These are phyloP conservation scores for Ganoderma multipileum DNA, from an alignment of 1,284 basidiomycete genomes.

Conservation along the genomic window DNA sequence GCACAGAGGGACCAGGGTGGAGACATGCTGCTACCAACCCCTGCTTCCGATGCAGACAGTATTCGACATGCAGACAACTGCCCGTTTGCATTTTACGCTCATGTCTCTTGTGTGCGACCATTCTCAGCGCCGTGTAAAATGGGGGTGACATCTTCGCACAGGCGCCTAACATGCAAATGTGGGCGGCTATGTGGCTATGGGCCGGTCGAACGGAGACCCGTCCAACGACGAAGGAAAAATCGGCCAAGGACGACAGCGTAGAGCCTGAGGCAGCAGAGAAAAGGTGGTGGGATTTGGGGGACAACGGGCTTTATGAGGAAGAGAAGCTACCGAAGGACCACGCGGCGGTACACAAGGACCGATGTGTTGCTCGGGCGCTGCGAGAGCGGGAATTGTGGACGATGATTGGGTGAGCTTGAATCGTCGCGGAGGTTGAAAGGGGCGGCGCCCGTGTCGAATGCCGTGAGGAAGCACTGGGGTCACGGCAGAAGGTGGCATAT, in stretches of 20 bases:
- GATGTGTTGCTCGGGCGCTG: constrained; percentile 16
- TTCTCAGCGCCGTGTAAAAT: background rate
- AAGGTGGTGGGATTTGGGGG: background rate
- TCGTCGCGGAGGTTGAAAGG: constrained; percentile 24
- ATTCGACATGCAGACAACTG: background rate
- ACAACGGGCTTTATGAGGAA: background rate
- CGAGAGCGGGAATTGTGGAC: constrained; percentile 8
- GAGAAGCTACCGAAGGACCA: constrained; percentile 13
- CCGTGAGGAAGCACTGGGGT: background rate
- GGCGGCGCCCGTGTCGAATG: constrained; percentile 13
- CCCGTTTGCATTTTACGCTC: background rate
- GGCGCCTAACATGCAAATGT: background rate
- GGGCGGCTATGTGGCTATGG: background rate
- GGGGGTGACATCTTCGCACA: background rate
- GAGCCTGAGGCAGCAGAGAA: background rate
- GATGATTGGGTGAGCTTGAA: constrained; percentile 29
- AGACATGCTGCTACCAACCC: background rate
- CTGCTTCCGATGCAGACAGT: background rate
- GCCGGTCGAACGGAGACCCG: background rate
- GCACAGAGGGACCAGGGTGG: background rate
- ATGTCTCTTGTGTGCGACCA: background rate
- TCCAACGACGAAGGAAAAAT: background rate
- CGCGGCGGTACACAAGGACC: constrained; percentile 20
- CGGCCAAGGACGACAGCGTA: background rate
- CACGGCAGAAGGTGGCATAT: background rate